These are phyloP conservation scores for Colletotrichum sublineola DNA, from an alignment of 2,329 filamentous ascomycete genomes.

Conservation along the genomic window DNA sequence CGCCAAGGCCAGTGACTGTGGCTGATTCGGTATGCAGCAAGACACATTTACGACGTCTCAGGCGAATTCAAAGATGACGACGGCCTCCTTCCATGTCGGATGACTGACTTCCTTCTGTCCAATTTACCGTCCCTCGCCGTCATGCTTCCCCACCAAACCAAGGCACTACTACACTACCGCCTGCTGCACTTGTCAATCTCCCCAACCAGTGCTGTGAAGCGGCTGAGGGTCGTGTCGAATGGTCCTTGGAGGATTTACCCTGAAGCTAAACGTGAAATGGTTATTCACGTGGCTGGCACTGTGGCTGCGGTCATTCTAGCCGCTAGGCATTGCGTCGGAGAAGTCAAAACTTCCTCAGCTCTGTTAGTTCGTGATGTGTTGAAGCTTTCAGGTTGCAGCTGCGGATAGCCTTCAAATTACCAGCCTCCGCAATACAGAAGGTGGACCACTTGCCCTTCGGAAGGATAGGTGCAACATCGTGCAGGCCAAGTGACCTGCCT, in stretches of 20 bases:
- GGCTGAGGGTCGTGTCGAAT: not conserved
- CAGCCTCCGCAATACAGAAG: conserved; percentile 9
- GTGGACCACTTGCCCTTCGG: not conserved
- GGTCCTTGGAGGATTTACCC: not conserved
- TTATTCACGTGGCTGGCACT: conserved; percentile 12
- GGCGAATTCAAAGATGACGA: conserved; percentile 3
- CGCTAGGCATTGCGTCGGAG: not conserved
- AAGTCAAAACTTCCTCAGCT: conserved; percentile 7
- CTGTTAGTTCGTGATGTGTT: not conserved
- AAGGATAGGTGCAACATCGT: not conserved
- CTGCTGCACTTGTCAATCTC: not conserved
- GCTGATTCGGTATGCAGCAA: conserved; percentile 26
- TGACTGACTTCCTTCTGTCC: not conserved
- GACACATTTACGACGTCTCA: conserved; percentile 1
- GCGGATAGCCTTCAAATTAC: conserved; percentile 4
- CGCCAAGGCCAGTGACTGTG: conserved; percentile 24
- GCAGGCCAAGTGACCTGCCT: not conserved
- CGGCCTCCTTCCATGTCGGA: not conserved
- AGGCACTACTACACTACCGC: not conserved
- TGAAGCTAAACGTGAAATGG: conserved; percentile 7
- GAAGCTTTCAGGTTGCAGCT: conserved; percentile 4
- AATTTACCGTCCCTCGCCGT: not conserved
- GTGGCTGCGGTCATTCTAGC: not conserved
- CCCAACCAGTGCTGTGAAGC: not conserved
- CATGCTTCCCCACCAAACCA: not conserved